A percentile compares a stretch with the other conserved stretches of the same genome.
Evolutionary conservation across 495 filamentous ascomycete species (phyloP).

Genomic region (Talaromyces liani): DNA sequence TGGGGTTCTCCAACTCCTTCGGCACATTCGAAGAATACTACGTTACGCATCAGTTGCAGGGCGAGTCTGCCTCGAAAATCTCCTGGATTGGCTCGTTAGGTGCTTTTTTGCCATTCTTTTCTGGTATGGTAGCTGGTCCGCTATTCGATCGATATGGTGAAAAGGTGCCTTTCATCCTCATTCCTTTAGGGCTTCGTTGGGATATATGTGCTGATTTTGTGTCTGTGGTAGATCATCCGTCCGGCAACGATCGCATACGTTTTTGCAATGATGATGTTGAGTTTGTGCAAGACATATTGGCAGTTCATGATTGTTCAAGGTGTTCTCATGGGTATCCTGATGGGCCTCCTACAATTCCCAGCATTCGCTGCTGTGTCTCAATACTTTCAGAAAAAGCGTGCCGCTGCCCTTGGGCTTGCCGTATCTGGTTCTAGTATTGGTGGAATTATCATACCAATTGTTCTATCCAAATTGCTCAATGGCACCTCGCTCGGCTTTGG

Average conservation of each 20-base stretch:
- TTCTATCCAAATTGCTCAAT: slow-evolving; percentile 32
- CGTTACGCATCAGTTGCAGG: slow-evolving; percentile 33
- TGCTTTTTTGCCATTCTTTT: slow-evolving; percentile 40
- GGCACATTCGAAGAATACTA: slow-evolving; percentile 51
- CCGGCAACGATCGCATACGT: slow-evolving; percentile 29
- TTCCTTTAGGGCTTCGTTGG: background rate
- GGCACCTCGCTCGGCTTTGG: slow-evolving; percentile 37
- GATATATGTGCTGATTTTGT: background rate
- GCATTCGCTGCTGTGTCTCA: slow-evolving; percentile 15
- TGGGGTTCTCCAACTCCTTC: slow-evolving; percentile 50
- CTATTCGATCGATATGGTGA: slow-evolving; percentile 46
- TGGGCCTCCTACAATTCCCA: slow-evolving; percentile 12
- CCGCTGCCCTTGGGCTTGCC: slow-evolving; percentile 39
- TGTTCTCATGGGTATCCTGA: slow-evolving; percentile 14
- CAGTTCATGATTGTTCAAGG: slow-evolving; percentile 20
- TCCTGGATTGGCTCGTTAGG: slow-evolving; percentile 52
- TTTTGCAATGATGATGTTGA: slow-evolving; percentile 34
- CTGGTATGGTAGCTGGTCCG: slow-evolving; percentile 37
- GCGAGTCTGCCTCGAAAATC: slow-evolving; percentile 34
- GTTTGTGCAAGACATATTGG: slow-evolving; percentile 18
- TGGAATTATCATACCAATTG: slow-evolving; percentile 26
- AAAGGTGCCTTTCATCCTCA: slow-evolving; percentile 23
- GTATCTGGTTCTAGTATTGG: slow-evolving; percentile 18
- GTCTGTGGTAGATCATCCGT: slow-evolving; percentile 26
- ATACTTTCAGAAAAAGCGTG: slow-evolving; percentile 37